phyloP scores from a whole-genome alignment of 441 rosid genomes.

The Pelargonium cotyledonis region DNA sequence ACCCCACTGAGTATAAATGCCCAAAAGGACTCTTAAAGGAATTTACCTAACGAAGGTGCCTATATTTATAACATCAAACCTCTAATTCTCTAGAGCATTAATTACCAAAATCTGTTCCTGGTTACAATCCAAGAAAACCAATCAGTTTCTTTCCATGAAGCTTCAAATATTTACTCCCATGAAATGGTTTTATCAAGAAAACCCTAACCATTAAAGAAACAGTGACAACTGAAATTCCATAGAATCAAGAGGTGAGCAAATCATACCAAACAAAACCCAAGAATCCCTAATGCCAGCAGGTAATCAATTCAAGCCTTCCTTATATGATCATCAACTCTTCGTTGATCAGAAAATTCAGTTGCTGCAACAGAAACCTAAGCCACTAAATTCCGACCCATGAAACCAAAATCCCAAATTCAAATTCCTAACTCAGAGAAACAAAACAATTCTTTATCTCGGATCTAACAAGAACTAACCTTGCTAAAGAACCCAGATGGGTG shows the following conservation, averaged over 20 bases:
- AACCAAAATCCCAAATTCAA: background rate
- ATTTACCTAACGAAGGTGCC: background rate
- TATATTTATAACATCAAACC: background rate
- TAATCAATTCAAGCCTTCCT: background rate
- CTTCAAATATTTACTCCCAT: background rate
- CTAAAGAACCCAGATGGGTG: background rate
- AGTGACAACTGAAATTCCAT: background rate
- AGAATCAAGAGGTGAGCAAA: background rate
- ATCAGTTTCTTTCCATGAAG: too few relatives aligned
- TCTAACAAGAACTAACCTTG: background rate
- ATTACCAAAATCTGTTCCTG: background rate
- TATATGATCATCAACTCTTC: background rate
- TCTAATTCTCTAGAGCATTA: background rate
- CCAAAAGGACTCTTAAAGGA: background rate
- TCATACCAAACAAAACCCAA: background rate
- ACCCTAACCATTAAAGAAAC: background rate
- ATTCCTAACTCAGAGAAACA: background rate
- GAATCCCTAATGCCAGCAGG: background rate
- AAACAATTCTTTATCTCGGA: background rate
- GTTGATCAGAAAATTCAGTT: background rate
- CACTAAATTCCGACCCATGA: background rate
- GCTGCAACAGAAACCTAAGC: background rate
- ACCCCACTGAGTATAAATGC: background rate
- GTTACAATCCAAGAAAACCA: background rate
- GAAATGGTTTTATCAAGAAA: background rate